Base-by-base conservation (phyloP, 176 grass and related monocot species). In the Eleusine indica region DNA sequence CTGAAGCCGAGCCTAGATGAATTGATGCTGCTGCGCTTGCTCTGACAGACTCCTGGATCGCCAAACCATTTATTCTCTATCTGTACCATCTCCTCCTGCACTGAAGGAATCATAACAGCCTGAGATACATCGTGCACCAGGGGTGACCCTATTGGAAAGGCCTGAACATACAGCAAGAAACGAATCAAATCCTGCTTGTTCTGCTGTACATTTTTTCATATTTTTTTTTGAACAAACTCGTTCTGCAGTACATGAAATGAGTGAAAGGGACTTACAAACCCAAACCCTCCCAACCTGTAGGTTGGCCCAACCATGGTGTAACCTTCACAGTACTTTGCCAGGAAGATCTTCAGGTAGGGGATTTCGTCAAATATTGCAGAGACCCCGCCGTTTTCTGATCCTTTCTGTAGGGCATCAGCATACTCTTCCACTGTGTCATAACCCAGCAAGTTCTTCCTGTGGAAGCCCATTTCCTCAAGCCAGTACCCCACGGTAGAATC, bases 341-440 rank as follows among this genome's bases (percentile, higher is more conserved):
- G 64, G 68, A 94, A 88, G 37, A 86, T 16, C 85, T 94, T 90
- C 40, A 94, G 74, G 71, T 94, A 94, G 11, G 91, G 88, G 42
- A 86, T 86, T 46, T 94, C 91, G 30, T 94, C 85, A 22, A 94
- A 88, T n/a, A 94, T 79, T 13, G 91, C 86, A 8, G 86, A 78
- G 7, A 94, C 91, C 1, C 91, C 87, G 70, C 88, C 88, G 9
- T 82, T 90, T 11, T 19, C 54, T 16, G 82, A 79, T 28, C 88
- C 86, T 22, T 40, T 88, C 18, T 79, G 70, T 30, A 94, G 69
- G 25, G 88, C 91, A 7, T 88, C 75, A 11, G 83, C 86, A 37
- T 91, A 94, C 56, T 84, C 22, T 19, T 93, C 83, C 4, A 79
- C 12, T 6, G 83, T 81, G 29, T 1, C 66, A 66, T 88, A 88